phyloP scores from a whole-genome alignment of 768 basidiomycete genomes.

The Hericium alpestre region DNA sequence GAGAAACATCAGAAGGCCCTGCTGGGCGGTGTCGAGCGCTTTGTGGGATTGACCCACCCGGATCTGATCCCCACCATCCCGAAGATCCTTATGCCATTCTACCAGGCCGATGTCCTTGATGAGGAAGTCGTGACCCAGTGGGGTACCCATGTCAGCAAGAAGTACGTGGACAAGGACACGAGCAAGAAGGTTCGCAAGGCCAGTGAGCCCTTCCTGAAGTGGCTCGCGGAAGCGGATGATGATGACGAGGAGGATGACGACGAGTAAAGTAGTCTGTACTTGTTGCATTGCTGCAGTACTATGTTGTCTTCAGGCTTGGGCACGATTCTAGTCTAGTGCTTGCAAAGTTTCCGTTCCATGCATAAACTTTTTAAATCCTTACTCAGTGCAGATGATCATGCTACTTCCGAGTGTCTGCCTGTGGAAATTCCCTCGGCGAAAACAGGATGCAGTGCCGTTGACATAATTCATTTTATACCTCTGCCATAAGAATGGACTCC shows the following conservation, averaged over 20 bases:
- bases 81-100: slow-evolving; percentile 89
- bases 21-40: slow-evolving; percentile 85
- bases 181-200: slow-evolving; percentile 96
- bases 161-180: slow-evolving; percentile 89
- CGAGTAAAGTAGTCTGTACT: neutral
- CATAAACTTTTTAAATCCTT: too few species aligned
- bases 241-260: slow-evolving; percentile 43
- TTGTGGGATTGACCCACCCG: slow-evolving; percentile 65
- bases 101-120: slow-evolving; percentile 85
- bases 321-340: too few species aligned
- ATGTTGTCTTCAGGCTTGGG: neutral
- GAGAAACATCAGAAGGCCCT: slow-evolving; percentile 96
- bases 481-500: too few species aligned
- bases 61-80: slow-evolving; percentile 65
- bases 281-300: neutral
- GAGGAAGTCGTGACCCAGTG: slow-evolving; percentile 85
- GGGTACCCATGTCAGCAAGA: slow-evolving; percentile 95
- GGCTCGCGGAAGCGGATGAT: slow-evolving; percentile 70
- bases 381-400: too few species aligned
- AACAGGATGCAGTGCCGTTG: too few species aligned
- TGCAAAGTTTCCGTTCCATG: too few species aligned
- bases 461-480: too few species aligned
- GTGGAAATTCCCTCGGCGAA: too few species aligned
- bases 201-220: slow-evolving; percentile 85
- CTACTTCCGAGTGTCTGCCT: too few species aligned